phyloP scores from a whole-genome alignment of 2,329 filamentous ascomycete genomes.

The Macroventuria anomochaeta region DNA sequence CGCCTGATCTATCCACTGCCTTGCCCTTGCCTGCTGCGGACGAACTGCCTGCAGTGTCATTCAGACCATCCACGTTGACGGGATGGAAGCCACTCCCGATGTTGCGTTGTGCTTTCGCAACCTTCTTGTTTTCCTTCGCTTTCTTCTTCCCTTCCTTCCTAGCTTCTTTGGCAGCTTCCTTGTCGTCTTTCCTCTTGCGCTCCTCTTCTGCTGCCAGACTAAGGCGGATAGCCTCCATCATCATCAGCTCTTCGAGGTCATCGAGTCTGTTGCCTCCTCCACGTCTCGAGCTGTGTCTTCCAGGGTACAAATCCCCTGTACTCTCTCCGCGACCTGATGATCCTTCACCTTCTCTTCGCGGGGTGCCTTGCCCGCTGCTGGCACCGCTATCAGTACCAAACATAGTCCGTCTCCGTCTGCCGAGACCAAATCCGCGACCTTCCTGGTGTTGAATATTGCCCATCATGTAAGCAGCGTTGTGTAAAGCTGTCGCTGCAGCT shows the following conservation, averaged over 20 bases:
- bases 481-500: constrained; percentile 90
- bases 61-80: constrained; percentile 60
- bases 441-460: constrained; percentile 60
- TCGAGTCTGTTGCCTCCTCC: constrained; percentile 70
- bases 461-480: constrained; percentile 93
- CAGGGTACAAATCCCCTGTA: constrained; percentile 47
- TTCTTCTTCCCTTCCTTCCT: constrained; percentile 87
- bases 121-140: constrained; percentile 68
- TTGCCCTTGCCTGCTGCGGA: constrained; percentile 55
- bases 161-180: constrained; percentile 78
- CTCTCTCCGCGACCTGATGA: constrained; percentile 43
- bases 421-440: constrained; percentile 57
- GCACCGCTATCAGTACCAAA: constrained; percentile 56
- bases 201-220: constrained; percentile 95
- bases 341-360: constrained; percentile 46
- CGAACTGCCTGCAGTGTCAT: constrained; percentile 38
- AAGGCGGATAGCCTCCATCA: constrained; percentile 91
- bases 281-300: constrained; percentile 61
- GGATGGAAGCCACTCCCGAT: constrained; percentile 54
- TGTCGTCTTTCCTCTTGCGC: constrained; percentile 82
- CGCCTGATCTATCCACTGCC: constrained; percentile 52
- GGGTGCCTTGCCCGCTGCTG: constrained; percentile 55
- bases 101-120: constrained; percentile 71
- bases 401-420: constrained; percentile 57
- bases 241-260: constrained; percentile 97